Evolutionary conservation across 1,139 yeast species (phyloP), one percentile per base, ranked within the genome.

Genomic region (Suhomyces coccinellae): DNA sequence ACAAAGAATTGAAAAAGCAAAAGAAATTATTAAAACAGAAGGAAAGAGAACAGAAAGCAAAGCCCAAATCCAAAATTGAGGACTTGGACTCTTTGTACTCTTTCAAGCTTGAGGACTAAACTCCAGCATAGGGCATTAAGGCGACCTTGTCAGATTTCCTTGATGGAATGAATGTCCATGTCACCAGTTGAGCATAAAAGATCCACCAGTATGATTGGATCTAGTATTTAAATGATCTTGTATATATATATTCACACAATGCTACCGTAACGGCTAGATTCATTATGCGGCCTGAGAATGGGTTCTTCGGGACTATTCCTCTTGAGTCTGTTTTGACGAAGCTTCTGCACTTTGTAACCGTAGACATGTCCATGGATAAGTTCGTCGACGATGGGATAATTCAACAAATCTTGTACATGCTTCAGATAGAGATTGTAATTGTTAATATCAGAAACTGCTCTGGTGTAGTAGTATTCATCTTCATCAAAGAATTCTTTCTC

Each of bases 311-410:
- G 44, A 13, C 36, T 30, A 15, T 31, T 33, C 14, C 40, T 41
- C 32, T 41, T 35, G 6, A 44, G 38, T 24, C 62, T 44, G 34
- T 64, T 61, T 26, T 56, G 61, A 35, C 79, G 54, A 42, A 74
- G 58, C 51, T 68, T 68, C 43, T 66, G 66, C 7, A 74, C 77
- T 50, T 71, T 71, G 53, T 65, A 73, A 3, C 79, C 78, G 55
- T 66, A 73, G 22, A 58, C 63, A 56, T 74, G 79, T 16, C 78
- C 71, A 35, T 59, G 65, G 7, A 74, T 63, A 40, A 72, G 59
- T 47, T 73, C 77, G 44, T 73, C 79, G 8, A 73, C 77, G 20
- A 73, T 71, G 0, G 79, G 79, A 50, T 74, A 74, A 47, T 73
- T 72, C 33, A 74, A 55, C 38, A 73, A 43, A 39, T 56, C 50